These are phyloP conservation scores for Gloeopeniophorella convolvens DNA, from an alignment of 768 basidiomycete genomes.

Conservation along the genomic window DNA sequence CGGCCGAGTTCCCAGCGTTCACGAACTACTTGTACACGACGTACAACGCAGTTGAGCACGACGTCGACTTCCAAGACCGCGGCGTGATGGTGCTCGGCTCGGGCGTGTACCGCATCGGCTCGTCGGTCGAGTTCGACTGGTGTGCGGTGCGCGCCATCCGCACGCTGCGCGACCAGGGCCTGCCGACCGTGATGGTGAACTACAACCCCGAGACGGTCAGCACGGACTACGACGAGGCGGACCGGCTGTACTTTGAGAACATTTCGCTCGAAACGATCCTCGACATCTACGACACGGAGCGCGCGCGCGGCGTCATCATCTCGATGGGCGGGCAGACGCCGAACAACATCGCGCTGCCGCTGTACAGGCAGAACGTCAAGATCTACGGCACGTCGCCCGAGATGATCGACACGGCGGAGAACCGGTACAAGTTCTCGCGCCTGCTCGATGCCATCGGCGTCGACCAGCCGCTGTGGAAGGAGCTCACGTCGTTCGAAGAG, in stretches of 20 bases:
- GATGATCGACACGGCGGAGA: conserved; percentile 99
- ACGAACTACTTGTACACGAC: conserved; percentile 99
- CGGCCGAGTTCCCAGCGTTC: conserved; percentile 97
- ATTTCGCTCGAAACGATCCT: conserved; percentile 94
- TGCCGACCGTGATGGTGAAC: conserved; percentile 98
- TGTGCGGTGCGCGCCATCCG: conserved; percentile 97
- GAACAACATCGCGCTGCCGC: conserved; percentile 94
- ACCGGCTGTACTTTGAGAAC: conserved; percentile 97
- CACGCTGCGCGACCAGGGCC: conserved; percentile 89
- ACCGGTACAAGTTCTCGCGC: conserved; percentile 98
- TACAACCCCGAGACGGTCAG: conserved; percentile 99
- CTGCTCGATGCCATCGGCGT: conserved; percentile 97
- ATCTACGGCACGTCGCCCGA: conserved; percentile 98
- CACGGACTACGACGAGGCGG: conserved; percentile 98
- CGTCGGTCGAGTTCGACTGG: conserved; percentile 99
- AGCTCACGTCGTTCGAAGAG: conserved; percentile 85
- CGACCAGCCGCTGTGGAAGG: conserved; percentile 97
- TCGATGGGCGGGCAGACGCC: conserved; percentile 99
- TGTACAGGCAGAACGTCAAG: conserved; percentile 97
- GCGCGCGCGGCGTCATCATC: conserved; percentile 84
- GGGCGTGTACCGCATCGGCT: conserved; percentile 97
- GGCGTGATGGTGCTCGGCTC: conserved; percentile 98
- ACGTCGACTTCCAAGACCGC: conserved; percentile 80
- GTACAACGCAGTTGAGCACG: conserved; percentile 95
- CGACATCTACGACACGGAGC: conserved; percentile 92